These are phyloP conservation scores for Euphorbia celastroides DNA, from an alignment of 441 rosid genomes.

Conservation along the genomic window DNA sequence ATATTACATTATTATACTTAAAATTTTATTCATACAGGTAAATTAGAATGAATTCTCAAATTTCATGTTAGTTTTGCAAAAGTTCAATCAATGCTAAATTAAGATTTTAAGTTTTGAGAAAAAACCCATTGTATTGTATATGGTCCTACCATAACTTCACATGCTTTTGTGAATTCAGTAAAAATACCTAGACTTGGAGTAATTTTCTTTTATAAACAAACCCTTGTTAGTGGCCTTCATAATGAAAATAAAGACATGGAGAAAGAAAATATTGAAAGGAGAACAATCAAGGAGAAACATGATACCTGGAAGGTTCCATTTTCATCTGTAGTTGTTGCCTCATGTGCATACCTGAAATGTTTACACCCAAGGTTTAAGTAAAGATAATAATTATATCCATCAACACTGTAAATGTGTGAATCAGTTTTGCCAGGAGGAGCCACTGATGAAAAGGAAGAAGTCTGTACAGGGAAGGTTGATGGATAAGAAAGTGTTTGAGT, in stretches of 20 bases:
- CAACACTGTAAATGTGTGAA: neutral
- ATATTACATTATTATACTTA: too few relatives aligned
- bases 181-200: neutral
- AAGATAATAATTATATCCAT: neutral
- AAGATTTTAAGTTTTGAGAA: too few relatives aligned
- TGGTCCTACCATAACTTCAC: neutral
- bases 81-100: too few relatives aligned
- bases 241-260: neutral
- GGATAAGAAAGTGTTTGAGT: constrained; percentile 33
- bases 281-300: constrained; percentile 8
- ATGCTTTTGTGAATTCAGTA: neutral
- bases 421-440: constrained; percentile 33
- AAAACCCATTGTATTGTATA: too few relatives aligned
- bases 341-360: constrained; percentile 38
- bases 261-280: neutral
- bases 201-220: neutral
- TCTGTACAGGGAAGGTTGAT: constrained; percentile 23
- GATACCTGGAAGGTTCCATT: constrained; percentile 42
- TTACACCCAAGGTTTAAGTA: constrained; percentile 15
- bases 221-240: neutral
- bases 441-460: constrained; percentile 28
- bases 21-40: neutral
- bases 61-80: too few relatives aligned
- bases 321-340: constrained; percentile 39
- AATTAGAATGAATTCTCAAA: too few relatives aligned